Percentiles rank a stretch among this genome's conserved stretches.
These are phyloP conservation scores for Chlamydomonas sp. DNA, from an alignment of 139 green algal genomes.

Conservation along the genomic window DNA sequence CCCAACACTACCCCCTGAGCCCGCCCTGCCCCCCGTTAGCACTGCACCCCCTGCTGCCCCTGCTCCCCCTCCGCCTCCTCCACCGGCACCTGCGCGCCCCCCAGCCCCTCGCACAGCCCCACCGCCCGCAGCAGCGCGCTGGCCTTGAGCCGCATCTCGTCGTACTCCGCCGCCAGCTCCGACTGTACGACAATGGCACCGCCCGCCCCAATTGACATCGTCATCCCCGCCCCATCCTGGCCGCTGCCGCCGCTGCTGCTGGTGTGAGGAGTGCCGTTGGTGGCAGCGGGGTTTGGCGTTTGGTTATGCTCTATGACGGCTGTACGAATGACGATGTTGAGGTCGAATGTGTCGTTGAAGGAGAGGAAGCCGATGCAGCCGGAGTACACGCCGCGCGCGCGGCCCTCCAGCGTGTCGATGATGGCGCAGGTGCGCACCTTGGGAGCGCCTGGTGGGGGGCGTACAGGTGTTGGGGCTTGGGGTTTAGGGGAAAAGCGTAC, in stretches of 20 bases:
- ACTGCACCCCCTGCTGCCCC: no score
- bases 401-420: constrained; percentile 89
- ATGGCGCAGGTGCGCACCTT: constrained; percentile 91
- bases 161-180: constrained; percentile 84
- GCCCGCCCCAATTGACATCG: constrained; percentile 88
- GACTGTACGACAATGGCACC: constrained; percentile 94
- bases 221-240: neutral
- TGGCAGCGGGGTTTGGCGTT: neutral
- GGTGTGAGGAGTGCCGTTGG: neutral
- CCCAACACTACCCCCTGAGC: no score
- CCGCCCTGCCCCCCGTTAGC: no score
- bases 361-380: constrained; percentile 92
- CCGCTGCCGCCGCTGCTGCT: neutral
- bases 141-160: constrained; percentile 97
- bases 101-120: constrained; percentile 35
- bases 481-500: no score
- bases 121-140: constrained; percentile 52
- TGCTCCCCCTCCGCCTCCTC: neutral
- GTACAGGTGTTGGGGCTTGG: neutral
- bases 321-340: constrained; percentile 99
- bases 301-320: constrained; percentile 69
- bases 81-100: neutral
- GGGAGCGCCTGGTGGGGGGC: constrained; percentile 57
- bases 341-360: constrained; percentile 92
- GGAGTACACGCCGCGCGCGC: constrained; percentile 90